A percentile compares a stretch with the other conserved stretches of the same genome.
These are phyloP conservation scores for Diaporthe amygdali DNA, from an alignment of 2,329 filamentous ascomycete species.

Conservation along the genomic window DNA sequence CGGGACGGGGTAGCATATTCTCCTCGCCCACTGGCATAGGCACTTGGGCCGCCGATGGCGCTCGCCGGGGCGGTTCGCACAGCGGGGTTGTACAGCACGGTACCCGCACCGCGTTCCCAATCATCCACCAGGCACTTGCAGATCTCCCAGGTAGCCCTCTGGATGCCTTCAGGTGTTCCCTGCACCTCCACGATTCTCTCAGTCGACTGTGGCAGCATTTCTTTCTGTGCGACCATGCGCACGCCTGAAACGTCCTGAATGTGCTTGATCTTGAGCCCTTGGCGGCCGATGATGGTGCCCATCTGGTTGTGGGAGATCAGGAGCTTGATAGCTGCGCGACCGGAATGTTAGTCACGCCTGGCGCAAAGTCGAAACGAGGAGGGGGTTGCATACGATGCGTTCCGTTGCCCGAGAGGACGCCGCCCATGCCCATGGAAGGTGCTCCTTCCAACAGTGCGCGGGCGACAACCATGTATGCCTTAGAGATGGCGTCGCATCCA, in stretches of 20 bases:
- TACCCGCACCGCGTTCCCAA: conserved; percentile 95
- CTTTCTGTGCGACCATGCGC: conserved; percentile 99
- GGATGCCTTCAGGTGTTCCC: conserved; percentile 91
- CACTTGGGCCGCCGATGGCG: conserved; percentile 58
- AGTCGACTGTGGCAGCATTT: conserved; percentile 98
- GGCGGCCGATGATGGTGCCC: conserved; percentile 97
- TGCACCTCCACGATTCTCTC: conserved; percentile 98
- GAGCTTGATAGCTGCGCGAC: conserved; percentile 81
- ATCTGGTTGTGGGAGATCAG: conserved; percentile 99
- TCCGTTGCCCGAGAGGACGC: conserved; percentile 82
- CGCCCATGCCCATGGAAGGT: conserved; percentile 95
- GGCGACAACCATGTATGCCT: conserved; percentile 92
- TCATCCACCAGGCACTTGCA: conserved; percentile 98
- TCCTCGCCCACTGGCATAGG: conserved; percentile 51
- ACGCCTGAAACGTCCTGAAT: conserved; percentile 97
- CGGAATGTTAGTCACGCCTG: neutral
- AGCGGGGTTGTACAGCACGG: conserved; percentile 95
- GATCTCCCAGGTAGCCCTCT: conserved; percentile 97
- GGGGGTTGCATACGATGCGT: conserved; percentile 80
- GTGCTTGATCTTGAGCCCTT: conserved; percentile 98
- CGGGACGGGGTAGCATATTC: conserved; percentile 69
- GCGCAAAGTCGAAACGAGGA: no score
- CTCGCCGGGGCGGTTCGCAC: conserved; percentile 77
- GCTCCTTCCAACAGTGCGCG: conserved; percentile 91
- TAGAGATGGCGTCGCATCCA: conserved; percentile 83